phyloP scores from a whole-genome alignment of 768 basidiomycete genomes.

The Leucocoprinus leucothites region DNA sequence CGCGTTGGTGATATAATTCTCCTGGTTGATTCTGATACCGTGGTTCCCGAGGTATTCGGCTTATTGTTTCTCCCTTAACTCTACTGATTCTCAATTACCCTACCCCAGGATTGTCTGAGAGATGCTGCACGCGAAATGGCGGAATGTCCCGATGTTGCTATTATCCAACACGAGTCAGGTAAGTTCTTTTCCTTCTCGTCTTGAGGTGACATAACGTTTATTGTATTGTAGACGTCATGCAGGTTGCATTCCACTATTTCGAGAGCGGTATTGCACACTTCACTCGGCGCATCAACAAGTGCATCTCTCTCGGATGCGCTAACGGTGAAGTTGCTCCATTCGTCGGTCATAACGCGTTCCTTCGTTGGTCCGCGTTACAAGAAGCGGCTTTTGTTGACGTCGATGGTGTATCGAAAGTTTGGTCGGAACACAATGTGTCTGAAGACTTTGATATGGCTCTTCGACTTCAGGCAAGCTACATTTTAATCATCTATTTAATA shows the following conservation, averaged over 20 bases:
- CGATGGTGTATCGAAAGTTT: conserved; percentile 63
- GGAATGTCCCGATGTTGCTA: conserved; percentile 79
- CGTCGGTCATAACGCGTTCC: conserved; percentile 86
- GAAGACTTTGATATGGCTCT: conserved; percentile 85
- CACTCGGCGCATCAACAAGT: conserved; percentile 82
- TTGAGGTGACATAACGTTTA: not conserved
- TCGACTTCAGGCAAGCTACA: conserved; percentile 44
- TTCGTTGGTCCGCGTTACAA: conserved; percentile 87
- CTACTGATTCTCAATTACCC: not conserved
- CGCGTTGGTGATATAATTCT: conserved; percentile 80
- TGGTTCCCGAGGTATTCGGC: conserved; percentile 61
- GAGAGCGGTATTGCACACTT: conserved; percentile 90
- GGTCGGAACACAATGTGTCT: conserved; percentile 80
- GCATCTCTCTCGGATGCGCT: conserved; percentile 75
- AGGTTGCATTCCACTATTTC: conserved; percentile 86
- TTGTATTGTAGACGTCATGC: conserved; percentile 67
- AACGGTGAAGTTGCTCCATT: conserved; percentile 84
- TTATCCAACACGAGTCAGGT: conserved; percentile 90
- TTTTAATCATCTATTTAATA: not conserved
- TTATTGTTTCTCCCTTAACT: not conserved
- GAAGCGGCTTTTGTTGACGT: conserved; percentile 76
- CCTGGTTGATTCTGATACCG: conserved; percentile 78
- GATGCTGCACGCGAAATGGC: conserved; percentile 86
- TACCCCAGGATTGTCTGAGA: conserved; percentile 71
- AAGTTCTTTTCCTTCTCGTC: conserved; percentile 8